Percentiles rank a stretch among this genome's conserved stretches.
These are phyloP conservation scores for Dothistroma septosporum DNA, from an alignment of 2,329 filamentous ascomycete genomes.

Conservation along the genomic window DNA sequence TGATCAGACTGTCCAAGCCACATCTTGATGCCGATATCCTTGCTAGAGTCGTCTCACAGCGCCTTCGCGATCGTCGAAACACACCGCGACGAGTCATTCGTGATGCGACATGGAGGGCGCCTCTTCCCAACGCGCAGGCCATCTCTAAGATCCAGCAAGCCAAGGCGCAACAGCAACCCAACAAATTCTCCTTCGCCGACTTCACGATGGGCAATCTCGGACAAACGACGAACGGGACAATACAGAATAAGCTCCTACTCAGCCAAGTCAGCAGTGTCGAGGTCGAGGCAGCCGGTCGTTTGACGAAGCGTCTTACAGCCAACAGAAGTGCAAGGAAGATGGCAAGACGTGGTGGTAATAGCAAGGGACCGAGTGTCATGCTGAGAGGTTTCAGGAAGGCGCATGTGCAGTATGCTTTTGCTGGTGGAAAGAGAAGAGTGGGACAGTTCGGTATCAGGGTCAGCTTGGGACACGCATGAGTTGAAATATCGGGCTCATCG, in stretches of 20 bases:
- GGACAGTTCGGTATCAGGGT: conserved; percentile 32
- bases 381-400: conserved; percentile 29
- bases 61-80: conserved; percentile 27
- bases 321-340: conserved; percentile 31
- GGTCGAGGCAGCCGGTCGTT: conserved; percentile 32
- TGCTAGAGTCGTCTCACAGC: conserved; percentile 28
- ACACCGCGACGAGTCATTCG: conserved; percentile 31
- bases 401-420: conserved; percentile 25
- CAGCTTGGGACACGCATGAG: conserved; percentile 26
- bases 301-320: conserved; percentile 35
- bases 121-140: conserved; percentile 26
- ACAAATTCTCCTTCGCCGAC: conserved; percentile 21
- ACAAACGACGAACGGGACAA: conserved; percentile 21
- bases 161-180: conserved; percentile 19
- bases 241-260: conserved; percentile 26
- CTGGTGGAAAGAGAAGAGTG: conserved; percentile 32
- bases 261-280: conserved; percentile 30
- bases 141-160: conserved; percentile 26
- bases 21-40: conserved; percentile 33
- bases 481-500: no score
- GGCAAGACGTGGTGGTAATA: conserved; percentile 29
- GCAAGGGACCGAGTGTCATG: conserved; percentile 28
- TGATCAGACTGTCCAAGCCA: conserved; percentile 28
- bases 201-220: conserved; percentile 19
- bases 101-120: conserved; percentile 32